These are phyloP conservation scores for Pseudocercospora pini-densiflorae DNA, from an alignment of 2,329 filamentous ascomycete genomes.

Conservation along the genomic window DNA sequence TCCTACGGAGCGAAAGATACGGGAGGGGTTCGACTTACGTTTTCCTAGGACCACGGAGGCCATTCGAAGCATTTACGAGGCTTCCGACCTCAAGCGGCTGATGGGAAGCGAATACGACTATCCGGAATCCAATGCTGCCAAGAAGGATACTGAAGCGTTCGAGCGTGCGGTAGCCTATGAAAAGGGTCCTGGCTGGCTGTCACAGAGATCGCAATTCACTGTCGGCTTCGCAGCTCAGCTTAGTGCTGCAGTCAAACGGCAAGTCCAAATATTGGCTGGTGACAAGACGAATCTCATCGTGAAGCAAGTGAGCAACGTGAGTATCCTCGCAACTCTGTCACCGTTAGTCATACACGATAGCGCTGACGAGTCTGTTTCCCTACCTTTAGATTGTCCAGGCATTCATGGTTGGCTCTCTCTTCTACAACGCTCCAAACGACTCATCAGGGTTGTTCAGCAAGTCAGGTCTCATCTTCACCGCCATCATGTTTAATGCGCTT, in stretches of 20 bases:
- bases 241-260: constrained; percentile 62
- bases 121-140: constrained; percentile 54
- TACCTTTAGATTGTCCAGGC: constrained; percentile 56
- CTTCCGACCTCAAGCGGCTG: constrained; percentile 51
- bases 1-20: constrained; percentile 51
- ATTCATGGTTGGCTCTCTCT: constrained; percentile 67
- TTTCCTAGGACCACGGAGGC: constrained; percentile 50
- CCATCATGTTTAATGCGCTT: constrained; percentile 65
- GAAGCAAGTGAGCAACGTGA: constrained; percentile 71
- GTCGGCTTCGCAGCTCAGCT: constrained; percentile 61
- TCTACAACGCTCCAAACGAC: constrained; percentile 64
- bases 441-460: constrained; percentile 67
- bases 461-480: constrained; percentile 66
- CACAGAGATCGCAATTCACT: constrained; percentile 60
- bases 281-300: constrained; percentile 57
- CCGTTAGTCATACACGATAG: background rate
- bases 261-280: constrained; percentile 64
- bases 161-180: constrained; percentile 56
- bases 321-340: background rate
- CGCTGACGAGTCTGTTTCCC: background rate
- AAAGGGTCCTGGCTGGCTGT: constrained; percentile 52
- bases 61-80: constrained; percentile 56
- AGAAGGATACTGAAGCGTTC: constrained; percentile 59
- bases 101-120: constrained; percentile 64
- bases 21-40: constrained; percentile 40